A percentile compares a stretch with the other conserved stretches of the same genome.
Evolutionary conservation across 1,284 basidiomycete genomes (phyloP).

Genomic region (Trametes pubescens): DNA sequence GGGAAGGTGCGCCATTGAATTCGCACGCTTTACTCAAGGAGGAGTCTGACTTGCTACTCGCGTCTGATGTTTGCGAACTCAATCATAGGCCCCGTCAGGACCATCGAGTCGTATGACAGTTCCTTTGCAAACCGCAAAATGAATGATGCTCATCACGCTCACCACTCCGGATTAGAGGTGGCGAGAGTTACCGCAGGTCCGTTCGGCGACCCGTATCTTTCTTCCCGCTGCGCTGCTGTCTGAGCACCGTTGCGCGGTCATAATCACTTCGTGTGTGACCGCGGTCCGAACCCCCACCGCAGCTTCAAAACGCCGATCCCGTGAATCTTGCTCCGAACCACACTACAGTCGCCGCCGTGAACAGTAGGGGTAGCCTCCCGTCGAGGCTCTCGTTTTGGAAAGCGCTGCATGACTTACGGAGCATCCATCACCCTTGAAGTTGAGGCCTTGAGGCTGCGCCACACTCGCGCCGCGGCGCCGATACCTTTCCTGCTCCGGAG

Average conservation of each 20-base stretch:
- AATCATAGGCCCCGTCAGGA: constrained; percentile 8
- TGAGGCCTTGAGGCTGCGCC: neutral
- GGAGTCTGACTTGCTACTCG: neutral
- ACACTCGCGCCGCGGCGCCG: neutral
- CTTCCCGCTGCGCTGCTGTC: constrained; percentile 5
- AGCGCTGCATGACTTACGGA: too few relatives aligned
- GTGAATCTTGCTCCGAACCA: neutral
- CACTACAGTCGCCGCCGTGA: neutral
- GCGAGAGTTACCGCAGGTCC: constrained; percentile 2
- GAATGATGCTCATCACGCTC: constrained; percentile 13
- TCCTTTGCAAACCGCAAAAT: constrained; percentile 9
- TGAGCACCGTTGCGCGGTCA: neutral
- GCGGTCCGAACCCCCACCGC: constrained; percentile 1
- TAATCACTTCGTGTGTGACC: constrained; percentile 8
- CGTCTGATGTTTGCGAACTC: constrained; percentile 12
- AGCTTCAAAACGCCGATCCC: constrained; percentile 7
- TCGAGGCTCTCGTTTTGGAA: too few relatives aligned
- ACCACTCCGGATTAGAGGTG: neutral
- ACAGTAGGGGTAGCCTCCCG: neutral
- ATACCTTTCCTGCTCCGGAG: neutral
- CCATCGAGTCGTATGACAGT: constrained; percentile 7
- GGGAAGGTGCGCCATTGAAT: neutral
- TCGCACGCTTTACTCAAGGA: neutral
- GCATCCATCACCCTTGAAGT: neutral
- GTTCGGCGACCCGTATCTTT: constrained; percentile 14